Conservation (phyloP, 2,329 filamentous ascomycete genomes). For the Stagonosporopsis vannaccii region DNA sequence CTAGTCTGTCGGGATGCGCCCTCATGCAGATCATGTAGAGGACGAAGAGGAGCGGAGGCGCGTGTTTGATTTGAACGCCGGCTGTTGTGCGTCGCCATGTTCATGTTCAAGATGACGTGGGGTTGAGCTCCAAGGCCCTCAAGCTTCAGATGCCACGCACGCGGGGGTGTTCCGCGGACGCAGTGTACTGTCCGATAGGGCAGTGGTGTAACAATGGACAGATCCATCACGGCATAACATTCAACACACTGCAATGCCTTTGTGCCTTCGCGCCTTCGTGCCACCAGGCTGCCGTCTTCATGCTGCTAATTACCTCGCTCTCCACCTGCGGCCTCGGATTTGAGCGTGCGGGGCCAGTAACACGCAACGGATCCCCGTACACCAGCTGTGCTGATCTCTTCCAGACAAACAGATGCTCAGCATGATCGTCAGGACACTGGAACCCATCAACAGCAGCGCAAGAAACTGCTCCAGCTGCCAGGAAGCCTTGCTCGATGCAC, state of each 20-base stretch:
- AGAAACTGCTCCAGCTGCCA: constrained; percentile 1
- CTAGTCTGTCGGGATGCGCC: no score
- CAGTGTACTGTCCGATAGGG: not conserved
- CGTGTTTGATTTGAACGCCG: no score
- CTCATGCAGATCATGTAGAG: no score
- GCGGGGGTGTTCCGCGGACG: not conserved
- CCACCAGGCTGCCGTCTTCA: not conserved
- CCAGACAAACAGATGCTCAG: constrained; percentile 18
- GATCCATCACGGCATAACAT: not conserved
- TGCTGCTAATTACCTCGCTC: not conserved
- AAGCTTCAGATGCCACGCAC: not conserved
- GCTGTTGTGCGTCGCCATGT: not conserved
- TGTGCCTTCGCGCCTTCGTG: not conserved
- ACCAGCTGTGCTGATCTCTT: constrained; percentile 22
- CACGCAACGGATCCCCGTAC: constrained; percentile 8
- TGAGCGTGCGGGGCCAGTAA: not conserved
- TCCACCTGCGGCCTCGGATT: not conserved
- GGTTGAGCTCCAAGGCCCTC: no score
- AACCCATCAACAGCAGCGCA: constrained; percentile 5
- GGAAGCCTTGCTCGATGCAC: constrained; percentile 22
- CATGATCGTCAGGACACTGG: constrained; percentile 5
- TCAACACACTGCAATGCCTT: not conserved
- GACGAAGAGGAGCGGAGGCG: no score
- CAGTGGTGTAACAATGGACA: not conserved
- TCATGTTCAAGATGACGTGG: no score